Evolutionary conservation across 345 rosid species (phyloP).

Genomic region (Hypericum androsaemum): DNA sequence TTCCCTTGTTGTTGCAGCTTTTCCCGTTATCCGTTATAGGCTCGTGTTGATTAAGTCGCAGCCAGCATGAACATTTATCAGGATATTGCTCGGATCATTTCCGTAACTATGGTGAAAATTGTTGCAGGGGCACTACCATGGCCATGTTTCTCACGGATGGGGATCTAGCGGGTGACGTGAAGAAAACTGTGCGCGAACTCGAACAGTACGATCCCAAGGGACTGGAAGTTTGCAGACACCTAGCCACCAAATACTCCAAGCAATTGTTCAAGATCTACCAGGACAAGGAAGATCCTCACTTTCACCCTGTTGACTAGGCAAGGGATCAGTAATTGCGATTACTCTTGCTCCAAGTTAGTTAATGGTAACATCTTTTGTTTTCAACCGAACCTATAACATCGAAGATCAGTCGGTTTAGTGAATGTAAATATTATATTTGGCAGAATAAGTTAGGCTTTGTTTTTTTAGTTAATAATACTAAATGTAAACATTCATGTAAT

Average conservation of each 20-base stretch:
- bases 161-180: conserved; percentile 43
- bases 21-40: too few species aligned
- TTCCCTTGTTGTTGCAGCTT: too few species aligned
- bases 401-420: too few species aligned
- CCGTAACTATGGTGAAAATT: background rate
- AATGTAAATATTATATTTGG: too few species aligned
- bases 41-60: too few species aligned
- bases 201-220: conserved; percentile 21
- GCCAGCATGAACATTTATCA: background rate
- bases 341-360: too few species aligned
- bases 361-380: too few species aligned
- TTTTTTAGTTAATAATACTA: too few species aligned
- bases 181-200: conserved; percentile 52
- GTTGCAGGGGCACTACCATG: conserved; percentile 43
- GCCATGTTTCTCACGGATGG: conserved; percentile 48
- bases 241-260: conserved; percentile 49
- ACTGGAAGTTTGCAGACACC: conserved; percentile 36
- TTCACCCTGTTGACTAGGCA: conserved; percentile 11
- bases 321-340: too few species aligned
- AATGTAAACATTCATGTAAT: too few species aligned
- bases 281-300: conserved; percentile 52
- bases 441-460: too few species aligned
- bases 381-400: too few species aligned
- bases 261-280: conserved; percentile 62
- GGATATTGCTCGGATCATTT: background rate